phyloP scores from a whole-genome alignment of 352 stramenopile species.

The Phytopythium sindhum region DNA sequence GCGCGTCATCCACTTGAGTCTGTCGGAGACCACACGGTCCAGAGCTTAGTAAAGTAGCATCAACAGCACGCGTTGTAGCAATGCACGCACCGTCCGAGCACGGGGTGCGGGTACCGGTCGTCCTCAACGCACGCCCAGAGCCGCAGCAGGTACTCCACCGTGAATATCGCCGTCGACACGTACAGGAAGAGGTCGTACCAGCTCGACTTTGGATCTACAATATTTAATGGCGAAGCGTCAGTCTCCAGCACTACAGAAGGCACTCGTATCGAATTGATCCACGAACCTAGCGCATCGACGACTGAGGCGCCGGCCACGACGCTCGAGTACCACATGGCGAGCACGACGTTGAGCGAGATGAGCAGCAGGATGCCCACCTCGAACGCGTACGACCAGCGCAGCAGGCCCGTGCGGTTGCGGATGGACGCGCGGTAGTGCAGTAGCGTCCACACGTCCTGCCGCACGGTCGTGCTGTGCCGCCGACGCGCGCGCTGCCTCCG shows the following conservation, averaged over 20 bases:
- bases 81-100: conserved; percentile 43
- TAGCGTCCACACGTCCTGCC: conserved; percentile 68
- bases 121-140: conserved; percentile 86
- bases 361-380: conserved; percentile 67
- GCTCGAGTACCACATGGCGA: conserved; percentile 65
- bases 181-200: conserved; percentile 83
- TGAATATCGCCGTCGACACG: conserved; percentile 71
- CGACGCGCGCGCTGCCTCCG: not conserved
- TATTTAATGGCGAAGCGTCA: not conserved
- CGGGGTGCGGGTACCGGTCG: conserved; percentile 43
- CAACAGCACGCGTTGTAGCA: not conserved
- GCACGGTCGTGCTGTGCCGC: conserved; percentile 22
- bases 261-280: not conserved
- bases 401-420: conserved; percentile 46
- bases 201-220: conserved; percentile 14
- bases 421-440: conserved; percentile 73
- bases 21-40: conserved; percentile 11
- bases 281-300: conserved; percentile 5
- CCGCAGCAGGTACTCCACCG: conserved; percentile 66
- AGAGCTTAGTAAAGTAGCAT: not conserved
- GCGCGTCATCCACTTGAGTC: conserved; percentile 72
- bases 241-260: not conserved
- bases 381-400: conserved; percentile 64
- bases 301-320: conserved; percentile 15
- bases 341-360: conserved; percentile 73